Conservation (phyloP, 768 basidiomycete genomes). For the Tricholoma saponaceum region DNA sequence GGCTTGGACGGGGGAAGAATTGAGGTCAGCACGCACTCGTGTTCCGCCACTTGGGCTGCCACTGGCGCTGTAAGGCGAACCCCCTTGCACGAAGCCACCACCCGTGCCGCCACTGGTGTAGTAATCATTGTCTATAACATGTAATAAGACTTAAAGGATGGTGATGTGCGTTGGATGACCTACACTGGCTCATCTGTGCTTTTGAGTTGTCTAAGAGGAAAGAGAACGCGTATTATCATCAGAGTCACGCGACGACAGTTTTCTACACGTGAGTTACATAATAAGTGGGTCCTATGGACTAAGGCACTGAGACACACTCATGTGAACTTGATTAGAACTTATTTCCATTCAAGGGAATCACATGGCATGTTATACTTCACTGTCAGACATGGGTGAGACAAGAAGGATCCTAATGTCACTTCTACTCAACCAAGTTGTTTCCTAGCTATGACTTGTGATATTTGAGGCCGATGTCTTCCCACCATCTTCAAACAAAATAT, state of each 20-base stretch:
- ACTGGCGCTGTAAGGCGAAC: constrained; percentile 53
- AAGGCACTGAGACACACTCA: no score
- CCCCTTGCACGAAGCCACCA: constrained; percentile 56
- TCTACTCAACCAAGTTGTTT: no score
- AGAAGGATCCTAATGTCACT: no score
- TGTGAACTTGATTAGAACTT: no score
- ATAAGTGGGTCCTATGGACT: no score
- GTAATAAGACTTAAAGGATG: not conserved
- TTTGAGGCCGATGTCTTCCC: no score
- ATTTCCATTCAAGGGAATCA: no score
- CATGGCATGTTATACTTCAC: no score
- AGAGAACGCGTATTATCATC: not conserved
- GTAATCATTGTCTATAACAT: constrained; percentile 35
- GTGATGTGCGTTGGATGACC: constrained; percentile 8
- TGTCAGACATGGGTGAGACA: no score
- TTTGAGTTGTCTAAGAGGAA: not conserved
- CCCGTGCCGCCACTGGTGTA: constrained; percentile 49
- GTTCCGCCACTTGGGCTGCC: constrained; percentile 56
- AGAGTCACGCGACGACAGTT: not conserved
- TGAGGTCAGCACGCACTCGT: constrained; percentile 28
- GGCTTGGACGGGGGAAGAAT: not conserved
- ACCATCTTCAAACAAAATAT: no score
- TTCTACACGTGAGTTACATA: no score
- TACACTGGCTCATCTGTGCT: constrained; percentile 45
- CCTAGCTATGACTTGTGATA: no score